A percentile compares a stretch with the other conserved stretches of the same genome.
Conservation (phyloP, 1,139 yeast species). For the Hanseniaspora sp. region DNA sequence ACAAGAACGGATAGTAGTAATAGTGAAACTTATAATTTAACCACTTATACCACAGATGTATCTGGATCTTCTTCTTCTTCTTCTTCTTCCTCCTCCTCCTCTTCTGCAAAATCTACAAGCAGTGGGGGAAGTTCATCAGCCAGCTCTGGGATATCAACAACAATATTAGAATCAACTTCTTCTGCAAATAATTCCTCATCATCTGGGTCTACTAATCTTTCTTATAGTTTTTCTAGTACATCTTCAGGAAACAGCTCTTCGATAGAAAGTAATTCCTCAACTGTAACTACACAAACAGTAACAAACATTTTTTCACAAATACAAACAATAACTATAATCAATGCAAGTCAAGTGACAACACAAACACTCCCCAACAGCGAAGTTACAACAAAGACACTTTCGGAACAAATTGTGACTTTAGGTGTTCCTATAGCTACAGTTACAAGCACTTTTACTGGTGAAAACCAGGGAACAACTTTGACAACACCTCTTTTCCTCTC, state of each 20-base stretch:
- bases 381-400: conserved; percentile 9
- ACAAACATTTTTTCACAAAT: conserved; percentile 11
- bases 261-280: background rate
- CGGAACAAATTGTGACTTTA: conserved; percentile 8
- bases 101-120: no score
- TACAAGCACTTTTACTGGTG: conserved; percentile 1
- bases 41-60: no score
- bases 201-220: background rate
- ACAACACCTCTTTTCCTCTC: conserved; percentile 6
- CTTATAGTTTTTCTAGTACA: background rate
- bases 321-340: conserved; percentile 7
- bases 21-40: no score
- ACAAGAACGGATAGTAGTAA: no score
- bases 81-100: no score
- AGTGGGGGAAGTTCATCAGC: no score
- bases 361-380: conserved; percentile 15
- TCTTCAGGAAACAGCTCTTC: background rate
- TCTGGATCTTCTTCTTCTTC: no score
- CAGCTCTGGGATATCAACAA: no score
- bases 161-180: no score
- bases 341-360: conserved; percentile 9
- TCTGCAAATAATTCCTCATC: background rate
- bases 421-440: conserved; percentile 13
- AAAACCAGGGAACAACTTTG: background rate
- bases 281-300: conserved; percentile 4